These are phyloP conservation scores for Colletotrichum tanaceti DNA, from an alignment of 2,329 filamentous ascomycete species.

Conservation along the genomic window DNA sequence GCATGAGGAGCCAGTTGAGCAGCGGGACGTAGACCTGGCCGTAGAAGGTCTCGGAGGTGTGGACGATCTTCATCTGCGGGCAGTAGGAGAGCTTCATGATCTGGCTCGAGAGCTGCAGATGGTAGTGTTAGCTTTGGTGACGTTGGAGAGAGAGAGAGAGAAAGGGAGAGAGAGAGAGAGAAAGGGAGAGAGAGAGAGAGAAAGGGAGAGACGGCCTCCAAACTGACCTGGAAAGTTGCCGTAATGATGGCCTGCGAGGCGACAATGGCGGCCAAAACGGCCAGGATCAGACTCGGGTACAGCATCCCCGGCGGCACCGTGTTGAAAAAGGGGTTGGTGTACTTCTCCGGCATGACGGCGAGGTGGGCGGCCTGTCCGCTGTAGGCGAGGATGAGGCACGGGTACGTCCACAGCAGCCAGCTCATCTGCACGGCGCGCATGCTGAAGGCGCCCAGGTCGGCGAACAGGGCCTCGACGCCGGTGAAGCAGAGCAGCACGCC, in stretches of 20 bases:
- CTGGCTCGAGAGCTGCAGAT: constrained; percentile 64
- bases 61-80: constrained; percentile 78
- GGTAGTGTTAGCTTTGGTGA: background rate
- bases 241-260: constrained; percentile 85
- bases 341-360: constrained; percentile 64
- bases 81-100: constrained; percentile 79
- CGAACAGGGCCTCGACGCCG: constrained; percentile 82
- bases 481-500: constrained; percentile 81
- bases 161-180: too few relatives aligned
- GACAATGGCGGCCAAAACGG: constrained; percentile 77
- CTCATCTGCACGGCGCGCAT: constrained; percentile 76
- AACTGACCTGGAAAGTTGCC: constrained; percentile 72
- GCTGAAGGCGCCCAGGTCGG: constrained; percentile 81
- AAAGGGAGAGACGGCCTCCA: too few relatives aligned
- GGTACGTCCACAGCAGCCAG: constrained; percentile 76
- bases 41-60: constrained; percentile 77
- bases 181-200: too few relatives aligned
- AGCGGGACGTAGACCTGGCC: constrained; percentile 82
- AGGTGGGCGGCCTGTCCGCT: constrained; percentile 82
- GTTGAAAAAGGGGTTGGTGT: constrained; percentile 80
- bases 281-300: constrained; percentile 75
- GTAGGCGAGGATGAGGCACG: constrained; percentile 74
- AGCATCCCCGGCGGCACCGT: constrained; percentile 74
- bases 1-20: constrained; percentile 81
- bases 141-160: too few relatives aligned